Percentiles rank a stretch among this genome's conserved stretches.
These are phyloP conservation scores for Saxophila tyrrhenica DNA, from an alignment of 495 filamentous ascomycete genomes.

Conservation along the genomic window DNA sequence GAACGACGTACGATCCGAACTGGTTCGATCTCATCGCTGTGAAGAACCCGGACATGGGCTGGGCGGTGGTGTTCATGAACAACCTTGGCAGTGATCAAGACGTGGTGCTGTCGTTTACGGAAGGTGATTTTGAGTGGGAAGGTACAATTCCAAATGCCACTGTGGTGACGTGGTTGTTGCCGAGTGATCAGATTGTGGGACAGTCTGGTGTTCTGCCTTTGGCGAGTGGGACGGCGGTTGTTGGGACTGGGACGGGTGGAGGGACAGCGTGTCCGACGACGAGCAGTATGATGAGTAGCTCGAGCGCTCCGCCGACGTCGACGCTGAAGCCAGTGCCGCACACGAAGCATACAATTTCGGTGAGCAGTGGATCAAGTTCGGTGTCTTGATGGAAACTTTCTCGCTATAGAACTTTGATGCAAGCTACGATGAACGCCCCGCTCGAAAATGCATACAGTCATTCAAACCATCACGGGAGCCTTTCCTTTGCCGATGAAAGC, in stretches of 20 bases:
- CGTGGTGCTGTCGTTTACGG: slow-evolving; percentile 9
- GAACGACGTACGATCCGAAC: slow-evolving; percentile 4
- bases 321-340: slow-evolving; percentile 9
- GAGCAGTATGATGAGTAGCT: background rate
- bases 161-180: slow-evolving; percentile 11
- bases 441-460: too few species aligned
- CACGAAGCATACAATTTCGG: slow-evolving; percentile 11
- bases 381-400: background rate
- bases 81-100: slow-evolving; percentile 9
- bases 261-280: background rate
- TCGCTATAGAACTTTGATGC: too few species aligned
- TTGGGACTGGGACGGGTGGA: background rate
- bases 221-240: background rate
- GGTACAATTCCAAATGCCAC: slow-evolving; percentile 8
- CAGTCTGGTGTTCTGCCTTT: slow-evolving; percentile 6
- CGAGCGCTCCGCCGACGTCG: background rate
- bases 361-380: background rate
- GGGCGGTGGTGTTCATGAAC: slow-evolving; percentile 18
- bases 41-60: slow-evolving; percentile 12
- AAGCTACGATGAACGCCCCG: too few species aligned
- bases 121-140: slow-evolving; percentile 5
- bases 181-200: slow-evolving; percentile 7
- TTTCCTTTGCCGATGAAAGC: slow-evolving; percentile 20
- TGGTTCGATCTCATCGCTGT: slow-evolving; percentile 12
- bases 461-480: too few species aligned